Base-by-base conservation (phyloP, 2,329 filamentous ascomycete species). In the Dryadomyces quercivorus region DNA sequence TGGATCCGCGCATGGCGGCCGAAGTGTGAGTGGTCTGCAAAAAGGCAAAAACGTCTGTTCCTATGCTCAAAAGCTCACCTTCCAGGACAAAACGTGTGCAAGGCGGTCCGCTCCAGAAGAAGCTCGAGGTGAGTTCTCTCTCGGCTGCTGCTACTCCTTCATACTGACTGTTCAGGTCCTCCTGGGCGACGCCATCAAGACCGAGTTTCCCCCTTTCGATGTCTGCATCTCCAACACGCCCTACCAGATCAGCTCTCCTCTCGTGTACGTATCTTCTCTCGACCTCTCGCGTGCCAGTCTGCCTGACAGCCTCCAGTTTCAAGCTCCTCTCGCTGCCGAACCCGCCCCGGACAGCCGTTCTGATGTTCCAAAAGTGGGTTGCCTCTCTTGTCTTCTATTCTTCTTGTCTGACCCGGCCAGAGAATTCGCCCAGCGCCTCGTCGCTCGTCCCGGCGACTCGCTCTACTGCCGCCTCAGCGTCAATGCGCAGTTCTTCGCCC, bases 1-100 rank as follows among this genome's bases (percentile, higher is more conserved):
- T 96, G 67, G 93, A 98, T 71, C 91, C 93, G 20, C 80, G 93
- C 65, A 97, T 97, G 93, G 90, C 89, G 13, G 92, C 92, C 56
- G 93, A 97, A 72, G 80, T 96, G 59, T 61, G 36, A 93, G 88
- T 48, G 12, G 10, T 9, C 13, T 8, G 10, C 6, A 4, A n/a
- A n/a, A n/a, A n/a, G n/a, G n/a, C n/a, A n/a, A n/a, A n/a, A n/a
- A n/a, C n/a, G 2, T 12, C 5, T 31, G 21, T n/a, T 48, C 95
- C 92, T n/a, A n/a, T n/a, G 26, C 8, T 85, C 82, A 2, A 21
- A 4, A 2, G 38, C 42, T 6, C 31, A 16, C 13, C 21, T 88
- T 69, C 20, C 44, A 61, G 59, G 59, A 90, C 85, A 36, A 91
- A 94, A 71, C 86, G 92, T 63, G 91, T 97, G 9, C 91, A 96